Conservation (phyloP, 192 early-diverging fungal genomes). For the Lobosporangium transversale region DNA sequence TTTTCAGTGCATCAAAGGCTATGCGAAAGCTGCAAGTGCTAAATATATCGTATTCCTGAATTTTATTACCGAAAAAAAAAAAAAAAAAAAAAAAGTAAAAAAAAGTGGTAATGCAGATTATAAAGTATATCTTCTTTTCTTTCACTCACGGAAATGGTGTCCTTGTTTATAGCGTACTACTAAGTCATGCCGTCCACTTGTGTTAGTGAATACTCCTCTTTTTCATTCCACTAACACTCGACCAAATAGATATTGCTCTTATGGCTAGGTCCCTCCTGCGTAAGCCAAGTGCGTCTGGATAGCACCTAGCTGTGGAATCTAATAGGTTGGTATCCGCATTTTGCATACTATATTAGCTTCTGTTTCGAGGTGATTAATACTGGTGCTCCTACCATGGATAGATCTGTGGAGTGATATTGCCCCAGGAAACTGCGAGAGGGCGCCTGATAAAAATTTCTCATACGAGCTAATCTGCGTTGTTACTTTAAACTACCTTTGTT, state of each 20-base stretch:
- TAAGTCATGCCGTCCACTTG: conserved; percentile 32
- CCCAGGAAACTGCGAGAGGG: conserved; percentile 16
- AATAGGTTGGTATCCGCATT: conserved; percentile 45
- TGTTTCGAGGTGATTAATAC: conserved; percentile 1
- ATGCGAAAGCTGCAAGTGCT: too few relatives aligned
- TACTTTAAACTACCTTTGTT: conserved; percentile 47
- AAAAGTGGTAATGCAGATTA: not conserved
- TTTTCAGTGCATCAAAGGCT: too few relatives aligned
- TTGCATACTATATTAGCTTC: conserved; percentile 47
- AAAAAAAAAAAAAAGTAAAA: not conserved
- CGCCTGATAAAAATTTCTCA: conserved; percentile 36
- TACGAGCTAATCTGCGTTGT: conserved; percentile 36
- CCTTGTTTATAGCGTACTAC: conserved; percentile 32
- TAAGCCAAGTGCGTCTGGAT: conserved; percentile 24
- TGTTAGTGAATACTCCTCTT: conserved; percentile 23
- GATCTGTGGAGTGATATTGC: not conserved
- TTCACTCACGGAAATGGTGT: conserved; percentile 28
- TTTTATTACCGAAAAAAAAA: too few relatives aligned
- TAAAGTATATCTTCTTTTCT: not conserved
- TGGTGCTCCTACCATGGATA: not conserved
- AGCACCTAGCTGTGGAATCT: conserved; percentile 33
- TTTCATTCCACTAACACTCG: conserved; percentile 43
- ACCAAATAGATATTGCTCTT: conserved; percentile 15
- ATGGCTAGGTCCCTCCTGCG: conserved; percentile 28
- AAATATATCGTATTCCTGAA: too few relatives aligned